Base-by-base conservation (phyloP, 805 yeast species). In the Suhomyces tanzawaensis region DNA sequence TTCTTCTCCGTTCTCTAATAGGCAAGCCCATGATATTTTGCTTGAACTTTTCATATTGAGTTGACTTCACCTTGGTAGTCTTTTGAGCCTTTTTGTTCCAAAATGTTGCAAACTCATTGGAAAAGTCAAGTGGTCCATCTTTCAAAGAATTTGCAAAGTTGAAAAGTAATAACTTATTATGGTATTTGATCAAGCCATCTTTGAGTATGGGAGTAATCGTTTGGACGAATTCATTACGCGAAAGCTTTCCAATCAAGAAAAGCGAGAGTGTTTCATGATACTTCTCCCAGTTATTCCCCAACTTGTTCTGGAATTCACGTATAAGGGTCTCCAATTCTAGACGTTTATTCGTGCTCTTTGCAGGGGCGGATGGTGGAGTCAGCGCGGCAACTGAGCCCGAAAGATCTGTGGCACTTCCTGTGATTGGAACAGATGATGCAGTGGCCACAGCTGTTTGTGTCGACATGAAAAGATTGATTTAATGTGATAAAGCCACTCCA, bases 21-120 rank as follows among this genome's bases (percentile, higher is more conserved):
- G 97, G 87, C 47, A 91, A 69, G 2, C 91, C 82, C 80, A 93
- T 76, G 29, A 91, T 84, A 58, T 88, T 91, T 54, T 80, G 84
- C 53, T 90, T 88, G 55, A 93, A 72, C 46, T 79, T 77, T 51
- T 86, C 95, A 56, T 85, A 79, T 60, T 88, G 95, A 7, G 85
- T 58, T 46, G 86, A 72, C 40, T 71, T 74, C 40, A 77, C 78
- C 36, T 73, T 63, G 57, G 48, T 73, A 52, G 55, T 55, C 48
- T 53, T 74, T 53, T 62, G 76, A 58, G 60, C 77, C 71, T 60
- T 62, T 53, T 72, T 79, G 44, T 69, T 72, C 70, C 74, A 69
- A 41, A 69, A 69, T 12, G 62, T 52, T 18, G 74, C 62, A 37
- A 70, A 58, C 36, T 66, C 71, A 35, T 68, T 61, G 29, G 64